These are phyloP conservation scores for Trypanosoma brucei DNA, from an alignment of 208 protist genomes.

Conservation along the genomic window DNA sequence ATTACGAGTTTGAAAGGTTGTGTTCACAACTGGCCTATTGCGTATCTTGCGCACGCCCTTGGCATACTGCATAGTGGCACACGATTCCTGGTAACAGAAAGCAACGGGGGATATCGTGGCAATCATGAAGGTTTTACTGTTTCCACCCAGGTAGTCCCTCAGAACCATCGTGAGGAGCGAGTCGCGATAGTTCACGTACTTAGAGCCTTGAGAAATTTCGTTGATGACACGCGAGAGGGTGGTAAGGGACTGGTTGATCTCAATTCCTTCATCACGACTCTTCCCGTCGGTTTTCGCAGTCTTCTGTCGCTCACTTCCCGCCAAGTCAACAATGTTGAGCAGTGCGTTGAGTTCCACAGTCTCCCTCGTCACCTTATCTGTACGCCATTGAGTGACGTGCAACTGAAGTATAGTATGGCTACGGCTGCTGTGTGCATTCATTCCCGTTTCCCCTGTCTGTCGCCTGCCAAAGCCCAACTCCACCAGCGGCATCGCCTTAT, in stretches of 20 bases:
- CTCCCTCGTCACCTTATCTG: conserved; percentile 53
- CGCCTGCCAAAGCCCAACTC: conserved; percentile 75
- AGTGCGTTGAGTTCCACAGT: conserved; percentile 62
- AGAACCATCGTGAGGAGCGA: conserved; percentile 93
- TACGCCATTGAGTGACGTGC: conserved; percentile 60
- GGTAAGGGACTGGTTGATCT: conserved; percentile 90
- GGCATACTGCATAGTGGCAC: conserved; percentile 81
- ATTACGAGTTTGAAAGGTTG: conserved; percentile 85
- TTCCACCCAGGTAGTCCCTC: conserved; percentile 84
- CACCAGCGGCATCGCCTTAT: conserved; percentile 67
- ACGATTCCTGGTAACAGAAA: conserved; percentile 75
- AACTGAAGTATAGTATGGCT: conserved; percentile 95
- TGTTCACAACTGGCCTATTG: conserved; percentile 87
- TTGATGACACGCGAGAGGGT: conserved; percentile 89
- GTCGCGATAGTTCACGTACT: conserved; percentile 90
- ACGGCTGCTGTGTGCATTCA: conserved; percentile 92
- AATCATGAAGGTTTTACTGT: conserved; percentile 94
- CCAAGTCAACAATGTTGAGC: conserved; percentile 94
- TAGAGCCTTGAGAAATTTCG: conserved; percentile 63
- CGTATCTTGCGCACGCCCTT: conserved; percentile 73
- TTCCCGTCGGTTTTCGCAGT: conserved; percentile 80
- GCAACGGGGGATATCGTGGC: conserved; percentile 85
- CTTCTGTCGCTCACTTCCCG: conserved; percentile 86
- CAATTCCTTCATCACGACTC: conserved; percentile 79
- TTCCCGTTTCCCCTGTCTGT: conserved; percentile 86